Evolutionary conservation across 352 stramenopile species (phyloP).

Genomic region (Phytophthora multivora): DNA sequence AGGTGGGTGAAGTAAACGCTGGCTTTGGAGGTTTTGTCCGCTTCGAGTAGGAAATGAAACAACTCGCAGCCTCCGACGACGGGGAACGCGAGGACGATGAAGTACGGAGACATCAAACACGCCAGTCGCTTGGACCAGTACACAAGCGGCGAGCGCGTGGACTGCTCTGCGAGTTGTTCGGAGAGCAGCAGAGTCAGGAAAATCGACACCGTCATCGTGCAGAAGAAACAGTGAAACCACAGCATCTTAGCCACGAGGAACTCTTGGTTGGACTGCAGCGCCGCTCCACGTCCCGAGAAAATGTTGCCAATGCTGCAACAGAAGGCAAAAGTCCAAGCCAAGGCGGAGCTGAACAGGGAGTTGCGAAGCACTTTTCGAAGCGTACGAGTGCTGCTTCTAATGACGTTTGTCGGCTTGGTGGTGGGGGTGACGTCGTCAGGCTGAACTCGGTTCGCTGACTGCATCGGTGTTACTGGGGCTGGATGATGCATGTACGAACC

Average conservation of each 20-base stretch:
- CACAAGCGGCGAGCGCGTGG: background rate
- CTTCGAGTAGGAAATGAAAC: background rate
- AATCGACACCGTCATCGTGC: slow-evolving; percentile 11
- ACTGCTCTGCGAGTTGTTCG: slow-evolving; percentile 7
- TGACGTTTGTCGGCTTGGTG: slow-evolving; percentile 2
- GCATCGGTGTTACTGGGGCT: too few species aligned
- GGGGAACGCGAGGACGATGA: slow-evolving; percentile 4
- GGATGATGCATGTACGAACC: too few species aligned
- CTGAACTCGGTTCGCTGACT: background rate
- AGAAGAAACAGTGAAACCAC: slow-evolving; percentile 30
- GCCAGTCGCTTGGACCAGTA: slow-evolving; percentile 14
- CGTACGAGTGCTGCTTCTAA: slow-evolving; percentile 1
- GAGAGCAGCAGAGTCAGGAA: slow-evolving; percentile 21
- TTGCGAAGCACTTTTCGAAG: slow-evolving; percentile 27
- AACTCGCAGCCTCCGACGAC: slow-evolving; percentile 3
- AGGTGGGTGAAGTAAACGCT: slow-evolving; percentile 12
- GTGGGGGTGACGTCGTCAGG: background rate
- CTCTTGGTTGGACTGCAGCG: slow-evolving; percentile 10
- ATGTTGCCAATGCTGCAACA: slow-evolving; percentile 14
- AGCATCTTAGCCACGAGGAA: slow-evolving; percentile 28
- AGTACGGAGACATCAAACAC: background rate
- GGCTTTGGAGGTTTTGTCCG: background rate
- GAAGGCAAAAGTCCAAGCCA: slow-evolving; percentile 20
- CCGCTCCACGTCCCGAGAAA: slow-evolving; percentile 4
- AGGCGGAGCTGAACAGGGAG: slow-evolving; percentile 17